These are phyloP conservation scores for Pistacia vera DNA, from an alignment of 345 rosid genomes.

Conservation along the genomic window DNA sequence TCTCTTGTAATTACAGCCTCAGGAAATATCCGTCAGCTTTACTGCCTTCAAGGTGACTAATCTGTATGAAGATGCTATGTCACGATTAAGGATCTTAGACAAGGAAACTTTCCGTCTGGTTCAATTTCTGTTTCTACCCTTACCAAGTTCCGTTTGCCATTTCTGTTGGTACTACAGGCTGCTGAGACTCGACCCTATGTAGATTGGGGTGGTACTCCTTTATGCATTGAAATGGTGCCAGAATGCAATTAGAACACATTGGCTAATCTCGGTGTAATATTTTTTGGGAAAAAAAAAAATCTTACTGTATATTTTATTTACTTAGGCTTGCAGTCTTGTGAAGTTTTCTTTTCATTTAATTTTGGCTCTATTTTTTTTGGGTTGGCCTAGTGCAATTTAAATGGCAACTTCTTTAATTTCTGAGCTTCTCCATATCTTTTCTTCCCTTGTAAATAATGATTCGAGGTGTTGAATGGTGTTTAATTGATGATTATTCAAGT, in stretches of 20 bases:
- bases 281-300: too few species aligned
- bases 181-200: constrained; percentile 20
- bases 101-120: constrained; percentile 21
- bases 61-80: constrained; percentile 6
- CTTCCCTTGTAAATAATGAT: not conserved
- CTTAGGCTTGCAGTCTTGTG: constrained; percentile 31
- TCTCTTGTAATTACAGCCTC: constrained; percentile 57
- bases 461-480: not conserved
- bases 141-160: constrained; percentile 15
- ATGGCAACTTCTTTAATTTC: constrained; percentile 1
- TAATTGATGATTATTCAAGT: not conserved
- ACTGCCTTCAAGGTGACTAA: constrained; percentile 95
- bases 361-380: not conserved
- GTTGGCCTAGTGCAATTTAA: constrained; percentile 23
- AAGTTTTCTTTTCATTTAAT: constrained; percentile 23
- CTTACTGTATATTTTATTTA: too few species aligned
- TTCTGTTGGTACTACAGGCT: constrained; percentile 21
- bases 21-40: constrained; percentile 96
- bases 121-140: constrained; percentile 25
- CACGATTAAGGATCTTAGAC: constrained; percentile 21
- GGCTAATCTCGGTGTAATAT: constrained; percentile 37
- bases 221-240: constrained; percentile 26
- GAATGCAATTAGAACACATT: constrained; percentile 26
- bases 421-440: not conserved
- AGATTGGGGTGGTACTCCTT: constrained; percentile 19